Base-by-base conservation (phyloP, 2,329 filamentous ascomycete species). In the Zymoseptoria crescenta region DNA sequence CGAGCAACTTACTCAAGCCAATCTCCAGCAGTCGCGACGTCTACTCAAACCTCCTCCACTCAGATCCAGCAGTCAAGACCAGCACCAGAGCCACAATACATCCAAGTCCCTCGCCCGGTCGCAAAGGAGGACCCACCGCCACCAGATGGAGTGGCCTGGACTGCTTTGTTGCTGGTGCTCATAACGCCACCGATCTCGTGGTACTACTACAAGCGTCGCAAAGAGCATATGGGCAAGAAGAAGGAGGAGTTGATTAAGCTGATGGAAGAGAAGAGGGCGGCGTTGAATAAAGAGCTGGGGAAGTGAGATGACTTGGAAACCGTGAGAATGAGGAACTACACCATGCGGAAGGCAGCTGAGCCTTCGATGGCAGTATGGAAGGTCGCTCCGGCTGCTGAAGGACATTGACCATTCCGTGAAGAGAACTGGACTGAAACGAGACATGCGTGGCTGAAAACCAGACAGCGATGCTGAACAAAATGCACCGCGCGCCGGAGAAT, bases 211-310 rank as follows among this genome's bases (percentile, higher is more conserved):
- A 58, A 70, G 55, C 64, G 71, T 55, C 62, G 71, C 19, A 69
- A 68, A 49, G 62, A 65, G 57, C 70, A 73, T 54, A 72, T 73
- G 71, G 65, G 65, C 10, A 58, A 66, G 58, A 69, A 71, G 62
- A 70, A 70, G 62, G 58, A 68, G 59, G 60, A 62, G 30, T 61
- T 71, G 59, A 59, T 73, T 24, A 59, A 62, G 55, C 64, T 70
- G 49, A 64, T 70, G 35, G 65, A 69, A 56, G 64, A 57, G 51
- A 67, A 61, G 52, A 58, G 62, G 55, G 61, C 58, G 56, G 58
- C 50, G 20, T 60, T 57, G 45, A 28, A 55, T 29, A 57, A 56
- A 48, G 45, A 56, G 41, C 21, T 52, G 51, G 51, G 24, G 3
- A 52, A 52, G 24, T 52, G 51, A 52, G 20, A 9, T 20, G 20